Percentiles rank a stretch among this genome's conserved stretches.
phyloP scores from a whole-genome alignment of 257 asterid species.

The Petunia axillaris region DNA sequence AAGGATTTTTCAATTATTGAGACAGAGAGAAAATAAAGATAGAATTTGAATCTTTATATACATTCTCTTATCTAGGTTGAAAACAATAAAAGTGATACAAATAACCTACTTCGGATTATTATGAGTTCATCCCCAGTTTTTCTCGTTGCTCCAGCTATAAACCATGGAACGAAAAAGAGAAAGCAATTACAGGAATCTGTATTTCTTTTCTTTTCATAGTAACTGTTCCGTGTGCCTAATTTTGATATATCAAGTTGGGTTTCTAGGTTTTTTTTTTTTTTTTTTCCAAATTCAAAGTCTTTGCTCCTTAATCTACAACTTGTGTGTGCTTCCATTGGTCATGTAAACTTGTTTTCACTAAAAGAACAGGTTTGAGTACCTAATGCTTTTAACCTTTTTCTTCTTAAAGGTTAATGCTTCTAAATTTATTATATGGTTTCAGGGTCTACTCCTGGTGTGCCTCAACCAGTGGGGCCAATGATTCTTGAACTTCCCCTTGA shows the following conservation, averaged over 20 bases:
- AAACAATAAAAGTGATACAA: not conserved
- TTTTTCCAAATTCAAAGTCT: not conserved
- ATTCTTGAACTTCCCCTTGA: constrained; percentile 86
- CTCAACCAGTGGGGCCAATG: constrained; percentile 72
- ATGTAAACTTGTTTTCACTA: not conserved
- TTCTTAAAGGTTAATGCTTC: not conserved
- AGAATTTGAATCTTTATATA: not conserved
- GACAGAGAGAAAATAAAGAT: not conserved
- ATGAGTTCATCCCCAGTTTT: not conserved
- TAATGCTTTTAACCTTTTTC: not conserved
- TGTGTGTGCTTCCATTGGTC: not conserved
- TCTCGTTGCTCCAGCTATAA: not conserved
- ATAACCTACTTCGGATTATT: not conserved
- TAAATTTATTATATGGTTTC: constrained; percentile 24
- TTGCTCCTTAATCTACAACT: not conserved
- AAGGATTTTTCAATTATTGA: too few species aligned
- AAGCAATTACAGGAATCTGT: not conserved
- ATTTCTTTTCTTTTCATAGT: not conserved
- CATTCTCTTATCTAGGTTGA: not conserved
- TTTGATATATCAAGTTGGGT: not conserved
- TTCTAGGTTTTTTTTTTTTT: not conserved
- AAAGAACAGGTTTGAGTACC: not conserved
- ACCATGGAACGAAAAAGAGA: not conserved
- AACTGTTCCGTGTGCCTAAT: not conserved
- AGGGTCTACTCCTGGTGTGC: constrained; percentile 70